phyloP scores from a whole-genome alignment of 2,329 filamentous ascomycete genomes.

The Exophiala xenobiotica region DNA sequence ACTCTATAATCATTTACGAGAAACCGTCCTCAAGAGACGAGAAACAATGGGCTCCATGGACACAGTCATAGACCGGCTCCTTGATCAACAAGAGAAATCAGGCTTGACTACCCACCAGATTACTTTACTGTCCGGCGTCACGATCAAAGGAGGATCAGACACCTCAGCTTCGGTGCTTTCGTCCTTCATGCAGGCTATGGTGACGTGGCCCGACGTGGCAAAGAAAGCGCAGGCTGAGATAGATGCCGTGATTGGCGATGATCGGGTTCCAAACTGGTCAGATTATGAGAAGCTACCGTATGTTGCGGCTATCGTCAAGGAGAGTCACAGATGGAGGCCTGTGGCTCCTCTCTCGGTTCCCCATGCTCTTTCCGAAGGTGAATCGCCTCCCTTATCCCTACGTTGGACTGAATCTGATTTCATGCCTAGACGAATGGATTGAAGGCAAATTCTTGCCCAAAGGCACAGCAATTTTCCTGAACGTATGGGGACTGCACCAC shows the following conservation, averaged over 20 bases:
- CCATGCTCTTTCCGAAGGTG: constrained; percentile 38
- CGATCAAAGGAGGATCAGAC: constrained; percentile 41
- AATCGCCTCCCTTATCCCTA: constrained; percentile 23
- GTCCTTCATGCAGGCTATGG: constrained; percentile 44
- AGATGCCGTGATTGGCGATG: constrained; percentile 39
- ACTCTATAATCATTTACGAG: constrained; percentile 41
- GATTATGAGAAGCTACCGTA: constrained; percentile 37
- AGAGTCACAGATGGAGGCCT: constrained; percentile 41
- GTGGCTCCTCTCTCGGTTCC: constrained; percentile 50
- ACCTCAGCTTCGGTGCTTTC: constrained; percentile 43
- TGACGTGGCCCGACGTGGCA: constrained; percentile 50
- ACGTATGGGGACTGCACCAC: constrained; percentile 35
- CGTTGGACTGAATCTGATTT: constrained; percentile 32
- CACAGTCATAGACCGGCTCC: constrained; percentile 43
- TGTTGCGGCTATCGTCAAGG: constrained; percentile 36
- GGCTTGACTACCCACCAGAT: constrained; percentile 41
- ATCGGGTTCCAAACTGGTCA: constrained; percentile 35
- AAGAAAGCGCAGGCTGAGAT: constrained; percentile 47
- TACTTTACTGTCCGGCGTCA: constrained; percentile 37
- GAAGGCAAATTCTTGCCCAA: constrained; percentile 50
- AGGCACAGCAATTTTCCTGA: constrained; percentile 46
- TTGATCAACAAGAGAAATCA: constrained; percentile 38
- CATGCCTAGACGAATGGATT: constrained; percentile 39
- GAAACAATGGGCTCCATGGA: constrained; percentile 28
- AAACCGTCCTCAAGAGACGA: constrained; percentile 38